Evolutionary conservation across 208 protist genomes (phyloP), one percentile per base, ranked within the genome.

Genomic region (Leishmania guyanensis): DNA sequence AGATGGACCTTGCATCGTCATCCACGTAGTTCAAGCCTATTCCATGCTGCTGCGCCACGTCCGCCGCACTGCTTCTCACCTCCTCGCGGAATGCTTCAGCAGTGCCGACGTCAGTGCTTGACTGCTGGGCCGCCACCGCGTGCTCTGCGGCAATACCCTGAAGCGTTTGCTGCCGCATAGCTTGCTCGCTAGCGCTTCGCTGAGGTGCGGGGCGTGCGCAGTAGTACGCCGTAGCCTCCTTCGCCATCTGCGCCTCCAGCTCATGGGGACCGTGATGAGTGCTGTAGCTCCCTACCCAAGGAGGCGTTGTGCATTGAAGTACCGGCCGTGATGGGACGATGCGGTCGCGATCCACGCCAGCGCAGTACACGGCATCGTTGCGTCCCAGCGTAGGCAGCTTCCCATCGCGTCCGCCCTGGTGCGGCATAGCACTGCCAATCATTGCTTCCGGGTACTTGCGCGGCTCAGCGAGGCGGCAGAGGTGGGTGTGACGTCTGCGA

Each of bases 301-400:
- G 92, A 50, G 84, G 90, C 33, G 71, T 66, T 56, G 86, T 85
- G 76, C 70, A 54, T 6, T 80, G 12, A 26, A 91, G 54, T 72
- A 66, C 60, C 0, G 87, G 91, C 2, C 88, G 85, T 26, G 53
- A 60, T 10, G 93, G 93, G n/a, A 97, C 89, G 51, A 94, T 84
- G 69, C 94, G 94, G 77, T 97, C 88, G 53, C 94, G 94, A 81
- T 97, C 94, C n/a, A 95, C 86, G 39, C 94, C 92, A 2, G 94
- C 90, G 22, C 62, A 88, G 86, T 97, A 97, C 20, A 75, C 53
- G 6, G 81, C 84, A 29, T 85, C 87, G 77, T 84, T 88, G 73
- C 93, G 89, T 10, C 93, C 92, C 29, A 78, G 53, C 68, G 39
- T 22, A 86, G 93, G 71, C 89, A 88, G 65, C 82, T 75, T 33